Percentiles rank a stretch among this genome's conserved stretches.
These are phyloP conservation scores for Blastosporella zonata DNA, from an alignment of 1,284 basidiomycete genomes.

Conservation along the genomic window DNA sequence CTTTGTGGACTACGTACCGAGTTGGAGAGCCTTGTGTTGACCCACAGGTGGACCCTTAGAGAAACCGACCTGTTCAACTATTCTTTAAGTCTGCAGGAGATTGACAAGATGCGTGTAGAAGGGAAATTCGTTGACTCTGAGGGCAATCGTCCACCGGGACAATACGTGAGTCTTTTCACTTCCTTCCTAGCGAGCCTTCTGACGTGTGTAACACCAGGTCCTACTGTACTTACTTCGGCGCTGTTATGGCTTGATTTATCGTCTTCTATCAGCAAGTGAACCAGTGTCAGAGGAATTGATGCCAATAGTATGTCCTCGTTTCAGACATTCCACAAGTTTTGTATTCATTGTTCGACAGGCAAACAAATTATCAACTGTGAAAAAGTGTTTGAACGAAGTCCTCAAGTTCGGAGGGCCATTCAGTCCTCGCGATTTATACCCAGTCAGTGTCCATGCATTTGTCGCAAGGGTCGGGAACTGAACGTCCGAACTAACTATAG, in stretches of 20 bases:
- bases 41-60: constrained; percentile 95
- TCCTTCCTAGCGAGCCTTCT: not conserved
- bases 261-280: constrained; percentile 93
- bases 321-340: not conserved
- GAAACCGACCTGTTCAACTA: constrained; percentile 98
- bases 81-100: constrained; percentile 91
- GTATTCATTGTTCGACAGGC: constrained; percentile 47
- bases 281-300: constrained; percentile 98
- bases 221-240: constrained; percentile 89
- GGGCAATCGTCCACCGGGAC: constrained; percentile 86
- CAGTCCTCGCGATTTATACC: constrained; percentile 94
- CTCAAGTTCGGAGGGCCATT: constrained; percentile 96
- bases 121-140: constrained; percentile 97
- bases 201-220: constrained; percentile 49
- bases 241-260: constrained; percentile 96
- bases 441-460: constrained; percentile 48
- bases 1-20: constrained; percentile 84
- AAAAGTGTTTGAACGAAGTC: constrained; percentile 97
- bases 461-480: not conserved
- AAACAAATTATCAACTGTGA: constrained; percentile 90
- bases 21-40: constrained; percentile 87
- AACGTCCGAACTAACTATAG: constrained; percentile 33
- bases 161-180: constrained; percentile 68
- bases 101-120: constrained; percentile 95
- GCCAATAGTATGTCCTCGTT: constrained; percentile 68